These are phyloP conservation scores for Colletotrichum graminicola DNA, from an alignment of 2,329 filamentous ascomycete genomes.

Conservation along the genomic window DNA sequence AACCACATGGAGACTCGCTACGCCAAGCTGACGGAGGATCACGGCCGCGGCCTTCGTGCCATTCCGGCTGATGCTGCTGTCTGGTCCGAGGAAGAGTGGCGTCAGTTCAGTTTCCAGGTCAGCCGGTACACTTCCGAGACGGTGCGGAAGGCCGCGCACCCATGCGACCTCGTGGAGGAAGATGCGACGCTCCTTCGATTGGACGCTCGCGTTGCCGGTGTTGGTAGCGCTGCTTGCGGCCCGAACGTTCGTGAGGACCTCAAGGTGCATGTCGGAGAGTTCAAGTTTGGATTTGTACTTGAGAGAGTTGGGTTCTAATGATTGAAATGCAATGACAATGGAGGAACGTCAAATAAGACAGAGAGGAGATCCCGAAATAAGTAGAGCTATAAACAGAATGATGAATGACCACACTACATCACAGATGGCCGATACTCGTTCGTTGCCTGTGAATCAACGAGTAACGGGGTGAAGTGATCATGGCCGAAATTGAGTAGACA, in stretches of 20 bases:
- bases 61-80: conserved; percentile 46
- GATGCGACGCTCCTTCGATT: conserved; percentile 58
- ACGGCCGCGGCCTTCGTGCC: conserved; percentile 49
- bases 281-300: conserved; percentile 57
- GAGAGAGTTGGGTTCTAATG: conserved; percentile 47
- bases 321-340: neutral
- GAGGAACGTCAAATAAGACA: neutral
- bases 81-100: conserved; percentile 51
- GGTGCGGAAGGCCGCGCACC: conserved; percentile 71
- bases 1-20: conserved; percentile 73
- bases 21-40: conserved; percentile 56
- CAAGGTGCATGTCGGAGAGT: conserved; percentile 56
- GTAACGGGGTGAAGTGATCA: neutral
- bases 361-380: neutral
- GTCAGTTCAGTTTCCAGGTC: conserved; percentile 66
- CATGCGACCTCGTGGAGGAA: conserved; percentile 69
- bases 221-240: conserved; percentile 63
- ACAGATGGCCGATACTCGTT: neutral
- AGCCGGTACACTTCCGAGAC: conserved; percentile 65
- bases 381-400: neutral
- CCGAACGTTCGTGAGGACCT: conserved; percentile 61
- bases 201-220: conserved; percentile 61
- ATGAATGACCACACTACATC: neutral
- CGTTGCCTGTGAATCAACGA: neutral
- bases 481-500: neutral